phyloP scores from a whole-genome alignment of 2,329 filamentous ascomycete genomes.

The Gremmenia infestans region DNA sequence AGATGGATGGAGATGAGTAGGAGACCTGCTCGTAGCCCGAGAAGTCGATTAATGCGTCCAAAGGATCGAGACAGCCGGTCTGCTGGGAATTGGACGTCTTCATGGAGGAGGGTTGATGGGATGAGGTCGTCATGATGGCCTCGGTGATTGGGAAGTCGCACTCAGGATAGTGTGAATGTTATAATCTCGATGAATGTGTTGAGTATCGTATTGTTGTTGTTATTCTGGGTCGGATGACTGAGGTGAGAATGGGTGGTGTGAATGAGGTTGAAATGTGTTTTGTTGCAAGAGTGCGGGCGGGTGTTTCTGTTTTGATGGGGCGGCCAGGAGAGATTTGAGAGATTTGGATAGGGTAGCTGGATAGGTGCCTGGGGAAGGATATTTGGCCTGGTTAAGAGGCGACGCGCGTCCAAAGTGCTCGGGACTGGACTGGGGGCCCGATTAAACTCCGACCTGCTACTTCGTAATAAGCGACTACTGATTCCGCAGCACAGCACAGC shows the following conservation, averaged over 20 bases:
- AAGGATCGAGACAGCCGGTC: constrained; percentile 28
- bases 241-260: neutral
- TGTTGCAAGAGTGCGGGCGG: no score
- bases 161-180: neutral
- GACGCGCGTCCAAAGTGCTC: constrained; percentile 14
- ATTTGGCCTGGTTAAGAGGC: constrained; percentile 9
- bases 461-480: neutral
- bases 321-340: constrained; percentile 1
- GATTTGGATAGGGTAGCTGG: constrained; percentile 1
- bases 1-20: constrained; percentile 57
- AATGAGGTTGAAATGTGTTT: neutral
- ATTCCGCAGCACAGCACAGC: constrained; percentile 1
- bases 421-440: constrained; percentile 3
- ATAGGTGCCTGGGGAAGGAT: constrained; percentile 13
- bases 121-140: constrained; percentile 21
- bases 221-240: constrained; percentile 1
- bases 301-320: no score
- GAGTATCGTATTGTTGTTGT: neutral
- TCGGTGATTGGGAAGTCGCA: neutral
- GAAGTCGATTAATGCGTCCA: constrained; percentile 57
- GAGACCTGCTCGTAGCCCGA: constrained; percentile 57
- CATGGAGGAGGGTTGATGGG: constrained; percentile 18
- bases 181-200: neutral
- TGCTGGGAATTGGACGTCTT: constrained; percentile 25
- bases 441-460: neutral